Conservation (phyloP, 2,329 filamentous ascomycete genomes). For the Phialocephala sp. region DNA sequence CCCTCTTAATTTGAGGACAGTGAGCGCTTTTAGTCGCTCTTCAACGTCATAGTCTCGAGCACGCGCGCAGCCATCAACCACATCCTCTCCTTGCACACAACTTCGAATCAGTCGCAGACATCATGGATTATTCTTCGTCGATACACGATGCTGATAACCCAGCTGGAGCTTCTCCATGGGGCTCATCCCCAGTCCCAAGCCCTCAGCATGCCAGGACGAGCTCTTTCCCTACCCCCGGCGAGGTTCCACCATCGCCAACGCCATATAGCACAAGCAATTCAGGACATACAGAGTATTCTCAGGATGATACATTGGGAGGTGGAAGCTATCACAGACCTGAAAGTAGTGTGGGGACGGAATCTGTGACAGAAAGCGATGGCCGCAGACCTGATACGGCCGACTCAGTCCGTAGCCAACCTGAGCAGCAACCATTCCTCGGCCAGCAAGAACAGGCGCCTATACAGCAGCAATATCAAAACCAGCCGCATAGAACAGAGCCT, state of each 20-base stretch:
- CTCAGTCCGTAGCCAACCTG: conserved; percentile 34
- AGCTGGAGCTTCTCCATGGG: conserved; percentile 67
- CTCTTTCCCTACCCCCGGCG: conserved; percentile 36
- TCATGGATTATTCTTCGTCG: conserved; percentile 71
- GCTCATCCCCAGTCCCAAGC: conserved; percentile 42
- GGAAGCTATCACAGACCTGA: conserved; percentile 37
- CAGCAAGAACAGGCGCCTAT: conserved; percentile 27
- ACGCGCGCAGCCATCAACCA: conserved; percentile 1
- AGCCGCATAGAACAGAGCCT: conserved; percentile 43
- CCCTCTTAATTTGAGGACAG: background rate
- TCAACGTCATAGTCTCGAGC: conserved; percentile 23
- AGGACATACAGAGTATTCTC: conserved; percentile 33
- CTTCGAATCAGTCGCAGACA: conserved; percentile 15
- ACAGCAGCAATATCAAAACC: conserved; percentile 42
- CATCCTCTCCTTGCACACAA: background rate
- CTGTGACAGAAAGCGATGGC: conserved; percentile 37
- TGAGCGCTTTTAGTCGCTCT: conserved; percentile 3
- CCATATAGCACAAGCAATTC: conserved; percentile 35
- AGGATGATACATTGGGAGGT: conserved; percentile 37
- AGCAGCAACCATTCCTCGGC: conserved; percentile 42
- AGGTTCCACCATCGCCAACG: conserved; percentile 39
- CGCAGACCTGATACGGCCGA: conserved; percentile 41
- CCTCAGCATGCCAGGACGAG: conserved; percentile 39
- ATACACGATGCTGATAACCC: conserved; percentile 63
- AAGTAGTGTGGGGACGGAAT: conserved; percentile 36